Conservation (phyloP, 2,329 filamentous ascomycete species). For the Calycina marina region DNA sequence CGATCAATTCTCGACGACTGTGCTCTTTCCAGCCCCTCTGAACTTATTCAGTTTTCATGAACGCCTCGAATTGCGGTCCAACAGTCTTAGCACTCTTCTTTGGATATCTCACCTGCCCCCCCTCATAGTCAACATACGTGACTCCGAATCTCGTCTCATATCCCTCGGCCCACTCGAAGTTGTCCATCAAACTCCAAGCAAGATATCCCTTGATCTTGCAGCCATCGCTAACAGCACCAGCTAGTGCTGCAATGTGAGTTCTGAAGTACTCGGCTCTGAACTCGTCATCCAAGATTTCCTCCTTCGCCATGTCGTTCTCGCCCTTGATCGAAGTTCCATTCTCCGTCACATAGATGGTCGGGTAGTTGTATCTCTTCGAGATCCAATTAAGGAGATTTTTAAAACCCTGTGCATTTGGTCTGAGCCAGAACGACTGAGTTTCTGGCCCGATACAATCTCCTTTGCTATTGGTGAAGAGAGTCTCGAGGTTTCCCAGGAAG, state of each 20-base stretch:
- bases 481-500: conserved; percentile 61
- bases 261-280: conserved; percentile 71
- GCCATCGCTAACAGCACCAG: conserved; percentile 58
- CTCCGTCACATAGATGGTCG: conserved; percentile 77
- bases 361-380: conserved; percentile 58
- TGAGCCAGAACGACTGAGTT: conserved; percentile 71
- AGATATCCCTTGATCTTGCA: conserved; percentile 69
- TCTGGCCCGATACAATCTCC: conserved; percentile 65
- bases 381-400: conserved; percentile 64
- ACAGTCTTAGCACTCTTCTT: conserved; percentile 73
- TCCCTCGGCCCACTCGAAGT: conserved; percentile 49
- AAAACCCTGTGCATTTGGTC: conserved; percentile 63
- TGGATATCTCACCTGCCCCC: conserved; percentile 63
- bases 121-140: conserved; percentile 68
- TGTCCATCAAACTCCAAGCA: conserved; percentile 75
- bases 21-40: too few relatives aligned
- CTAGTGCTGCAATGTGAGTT: conserved; percentile 64
- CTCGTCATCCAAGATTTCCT: conserved; percentile 64
- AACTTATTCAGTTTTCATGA: conserved; percentile 38
- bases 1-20: too few relatives aligned
- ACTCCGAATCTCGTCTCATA: conserved; percentile 80
- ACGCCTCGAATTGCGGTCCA: conserved; percentile 52
- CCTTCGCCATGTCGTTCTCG: conserved; percentile 59
- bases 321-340: conserved; percentile 76
- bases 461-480: conserved; percentile 53